Conservation (phyloP, 163 green algal species). For the Chlamydomonas reinhardtii region DNA sequence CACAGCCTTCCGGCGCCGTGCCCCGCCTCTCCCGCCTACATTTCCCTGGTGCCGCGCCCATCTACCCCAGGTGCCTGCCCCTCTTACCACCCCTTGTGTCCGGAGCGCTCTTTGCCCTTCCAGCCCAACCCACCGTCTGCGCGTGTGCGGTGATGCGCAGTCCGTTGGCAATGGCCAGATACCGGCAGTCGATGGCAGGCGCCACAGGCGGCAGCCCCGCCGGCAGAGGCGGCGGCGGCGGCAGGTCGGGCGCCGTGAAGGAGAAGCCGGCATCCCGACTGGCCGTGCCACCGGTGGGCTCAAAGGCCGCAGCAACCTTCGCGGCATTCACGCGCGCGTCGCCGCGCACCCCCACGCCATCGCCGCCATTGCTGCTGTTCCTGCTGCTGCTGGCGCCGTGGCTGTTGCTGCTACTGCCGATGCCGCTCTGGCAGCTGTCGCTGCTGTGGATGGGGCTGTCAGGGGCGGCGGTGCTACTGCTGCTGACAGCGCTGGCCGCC, state of each 20-base stretch:
- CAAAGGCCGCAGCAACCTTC: constrained; percentile 7
- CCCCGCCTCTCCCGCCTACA: too few species aligned
- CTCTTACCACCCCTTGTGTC: too few species aligned
- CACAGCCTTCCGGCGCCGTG: too few species aligned
- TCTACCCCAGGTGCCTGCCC: too few species aligned
- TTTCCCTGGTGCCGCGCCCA: too few species aligned
- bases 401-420: neutral
- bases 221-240: constrained; percentile 16
- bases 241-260: constrained; percentile 15
- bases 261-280: constrained; percentile 16
- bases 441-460: neutral
- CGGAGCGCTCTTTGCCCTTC: too few species aligned
- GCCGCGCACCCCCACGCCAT: too few species aligned
- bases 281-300: constrained; percentile 18
- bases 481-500: neutral
- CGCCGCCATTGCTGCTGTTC: neutral
- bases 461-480: neutral
- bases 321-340: constrained; percentile 2
- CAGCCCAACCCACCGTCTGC: neutral
- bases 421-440: too few species aligned
- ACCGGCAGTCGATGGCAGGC: constrained; percentile 34
- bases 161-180: constrained; percentile 31
- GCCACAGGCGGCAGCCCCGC: constrained; percentile 9
- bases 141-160: constrained; percentile 28
- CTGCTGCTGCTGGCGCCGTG: neutral